Conservation (phyloP, 495 filamentous ascomycete species). For the Hyaloscypha finlandica region DNA sequence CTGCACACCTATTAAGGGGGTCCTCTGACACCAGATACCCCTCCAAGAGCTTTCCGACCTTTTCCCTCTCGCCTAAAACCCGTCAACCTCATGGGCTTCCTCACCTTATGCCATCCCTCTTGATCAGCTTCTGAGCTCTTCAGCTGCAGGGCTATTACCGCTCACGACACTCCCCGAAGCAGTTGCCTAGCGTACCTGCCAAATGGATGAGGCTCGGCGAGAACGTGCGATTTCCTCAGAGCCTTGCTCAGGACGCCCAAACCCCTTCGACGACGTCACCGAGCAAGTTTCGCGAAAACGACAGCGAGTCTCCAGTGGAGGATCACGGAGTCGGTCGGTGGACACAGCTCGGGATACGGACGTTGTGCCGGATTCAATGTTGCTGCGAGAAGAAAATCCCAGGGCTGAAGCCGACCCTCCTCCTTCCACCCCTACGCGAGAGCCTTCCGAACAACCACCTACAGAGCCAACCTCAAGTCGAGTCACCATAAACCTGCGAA, state of each 20-base stretch:
- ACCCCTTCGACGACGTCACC: constrained; percentile 54
- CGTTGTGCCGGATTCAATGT: constrained; percentile 40
- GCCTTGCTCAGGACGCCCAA: constrained; percentile 58
- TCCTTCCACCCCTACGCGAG: constrained; percentile 31
- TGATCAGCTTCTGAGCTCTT: constrained; percentile 22
- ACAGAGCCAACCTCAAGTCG: constrained; percentile 39
- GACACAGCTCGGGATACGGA: constrained; percentile 25
- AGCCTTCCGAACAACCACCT: constrained; percentile 16
- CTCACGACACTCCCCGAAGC: constrained; percentile 5
- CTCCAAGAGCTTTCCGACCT: constrained; percentile 6
- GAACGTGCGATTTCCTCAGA: constrained; percentile 61
- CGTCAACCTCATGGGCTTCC: constrained; percentile 6
- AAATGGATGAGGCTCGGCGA: constrained; percentile 58
- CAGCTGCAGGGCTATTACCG: constrained; percentile 25
- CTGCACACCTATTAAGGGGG: neutral
- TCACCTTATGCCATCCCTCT: constrained; percentile 8
- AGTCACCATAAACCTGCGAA: constrained; percentile 57
- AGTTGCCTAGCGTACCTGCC: constrained; percentile 21
- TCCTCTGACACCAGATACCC: neutral
- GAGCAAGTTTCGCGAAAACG: constrained; percentile 55
- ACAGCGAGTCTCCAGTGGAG: constrained; percentile 35
- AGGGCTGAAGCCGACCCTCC: constrained; percentile 25
- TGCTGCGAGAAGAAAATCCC: constrained; percentile 39
- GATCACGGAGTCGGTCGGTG: constrained; percentile 32
- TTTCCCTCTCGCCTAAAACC: neutral